Evolutionary conservation across 306 rosid genomes (phyloP).

Genomic region (Prunus mira): DNA sequence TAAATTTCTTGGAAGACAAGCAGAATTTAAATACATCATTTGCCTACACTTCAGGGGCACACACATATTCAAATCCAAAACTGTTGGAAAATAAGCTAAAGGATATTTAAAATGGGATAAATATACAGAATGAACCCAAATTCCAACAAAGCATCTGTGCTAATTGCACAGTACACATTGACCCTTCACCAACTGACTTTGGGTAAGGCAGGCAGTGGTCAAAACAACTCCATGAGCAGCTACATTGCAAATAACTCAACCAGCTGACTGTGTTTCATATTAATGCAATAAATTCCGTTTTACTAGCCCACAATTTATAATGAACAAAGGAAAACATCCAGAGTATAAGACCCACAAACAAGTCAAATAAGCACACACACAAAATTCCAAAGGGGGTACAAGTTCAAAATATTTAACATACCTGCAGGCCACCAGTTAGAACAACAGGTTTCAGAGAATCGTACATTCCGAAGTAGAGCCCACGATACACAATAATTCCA

Average conservation of each 20-base stretch:
- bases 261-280: not conserved
- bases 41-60: not conserved
- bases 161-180: not conserved
- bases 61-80: not conserved
- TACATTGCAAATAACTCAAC: not conserved
- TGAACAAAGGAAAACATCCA: not conserved
- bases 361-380: not conserved
- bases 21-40: not conserved
- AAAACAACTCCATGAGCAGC: not conserved
- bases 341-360: not conserved
- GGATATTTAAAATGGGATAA: not conserved
- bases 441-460: constrained; percentile 86
- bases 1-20: not conserved
- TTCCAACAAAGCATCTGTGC: not conserved
- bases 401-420: constrained; percentile 19
- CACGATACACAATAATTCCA: constrained; percentile 88
- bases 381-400: not conserved
- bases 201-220: not conserved
- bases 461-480: constrained; percentile 89
- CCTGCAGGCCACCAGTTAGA: constrained; percentile 73
- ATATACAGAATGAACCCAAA: not conserved
- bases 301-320: not conserved
- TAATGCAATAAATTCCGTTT: not conserved
- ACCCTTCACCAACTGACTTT: not conserved
- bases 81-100: not conserved